Base-by-base conservation (phyloP, 1,284 basidiomycete species). In the Volvariella surrecta region DNA sequence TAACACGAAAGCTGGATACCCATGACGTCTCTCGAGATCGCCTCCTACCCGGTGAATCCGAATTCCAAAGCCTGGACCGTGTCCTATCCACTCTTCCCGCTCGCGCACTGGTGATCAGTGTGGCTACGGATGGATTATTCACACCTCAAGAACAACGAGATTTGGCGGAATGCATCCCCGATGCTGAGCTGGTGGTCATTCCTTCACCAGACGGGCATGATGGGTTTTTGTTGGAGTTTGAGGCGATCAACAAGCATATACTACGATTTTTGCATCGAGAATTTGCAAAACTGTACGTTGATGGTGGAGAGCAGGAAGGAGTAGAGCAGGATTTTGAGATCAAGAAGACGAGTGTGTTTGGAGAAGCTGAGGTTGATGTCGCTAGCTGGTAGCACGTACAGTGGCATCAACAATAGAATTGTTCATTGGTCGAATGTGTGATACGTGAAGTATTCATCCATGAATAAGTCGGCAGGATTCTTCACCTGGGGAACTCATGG, bases 1-100 rank as follows among this genome's bases (percentile, higher is more conserved):
- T 98, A 54, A 97, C 95, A 0, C 87, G 91, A 54, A 99, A 98
- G 64, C 76, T 98, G 67, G 95, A 99, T 64, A 86, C 87, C 17
- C 95, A 99, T 64, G 94, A 98, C 59, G 66, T 99, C 20, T 79
- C 89, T 0, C 79, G 87, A 1, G 85, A 70, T 16, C 76, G 84
- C 1, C 48, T 51, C 6, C 15, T 31, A 15, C 9, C 9, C 9
- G 30, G 30, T 9, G 30, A 31, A 9, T 15, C 9, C 30, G 9
- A 9, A 9, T 9, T 31, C 15, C 30, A 31, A 31, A 31, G 30
- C 30, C 15, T 15, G 30, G 30, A 31, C 15, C 30, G 30, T 15
- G 74, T 85, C 1, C 74, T 95, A 4, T 64, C 75, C 8, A 77
- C 72, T 21, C 76, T 92, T 21, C 93, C 92, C 0, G 73, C 76